Conservation (phyloP, 2,329 filamentous ascomycete species). For the Pyrenophora teres region DNA sequence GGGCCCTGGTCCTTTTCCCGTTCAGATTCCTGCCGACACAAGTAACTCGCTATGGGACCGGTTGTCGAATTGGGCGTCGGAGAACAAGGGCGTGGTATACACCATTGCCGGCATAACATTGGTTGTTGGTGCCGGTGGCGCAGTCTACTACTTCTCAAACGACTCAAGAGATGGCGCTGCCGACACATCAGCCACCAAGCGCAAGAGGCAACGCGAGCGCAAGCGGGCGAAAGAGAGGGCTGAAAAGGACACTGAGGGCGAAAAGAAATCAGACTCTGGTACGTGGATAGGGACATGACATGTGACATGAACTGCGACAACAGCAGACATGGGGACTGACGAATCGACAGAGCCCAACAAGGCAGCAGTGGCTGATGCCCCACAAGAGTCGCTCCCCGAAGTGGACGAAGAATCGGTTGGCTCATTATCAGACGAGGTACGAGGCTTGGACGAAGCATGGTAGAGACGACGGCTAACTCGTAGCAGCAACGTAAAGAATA, state of each 20-base stretch:
- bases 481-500: constrained; percentile 80
- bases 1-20: constrained; percentile 43
- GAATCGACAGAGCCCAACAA: constrained; percentile 37
- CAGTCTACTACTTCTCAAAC: constrained; percentile 80
- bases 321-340: too few species aligned
- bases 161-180: constrained; percentile 52
- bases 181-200: constrained; percentile 56
- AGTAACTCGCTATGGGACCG: constrained; percentile 81
- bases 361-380: constrained; percentile 43
- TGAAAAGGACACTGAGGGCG: constrained; percentile 56
- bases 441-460: not conserved
- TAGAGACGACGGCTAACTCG: constrained; percentile 32
- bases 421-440: constrained; percentile 51
- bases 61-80: constrained; percentile 86
- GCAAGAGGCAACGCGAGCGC: constrained; percentile 86
- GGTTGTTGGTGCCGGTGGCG: constrained; percentile 87
- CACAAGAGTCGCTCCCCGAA: constrained; percentile 55
- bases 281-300: constrained; percentile 3
- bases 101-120: constrained; percentile 94
- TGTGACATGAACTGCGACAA: constrained; percentile 29
- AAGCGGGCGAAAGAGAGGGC: constrained; percentile 80
- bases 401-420: constrained; percentile 54
- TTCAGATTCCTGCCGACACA: constrained; percentile 43
- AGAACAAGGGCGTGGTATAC: constrained; percentile 95
- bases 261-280: constrained; percentile 37